Evolutionary conservation across 768 basidiomycete genomes (phyloP), one percentile per base, ranked within the genome.

Genomic region (Daedaleopsis sinensis): DNA sequence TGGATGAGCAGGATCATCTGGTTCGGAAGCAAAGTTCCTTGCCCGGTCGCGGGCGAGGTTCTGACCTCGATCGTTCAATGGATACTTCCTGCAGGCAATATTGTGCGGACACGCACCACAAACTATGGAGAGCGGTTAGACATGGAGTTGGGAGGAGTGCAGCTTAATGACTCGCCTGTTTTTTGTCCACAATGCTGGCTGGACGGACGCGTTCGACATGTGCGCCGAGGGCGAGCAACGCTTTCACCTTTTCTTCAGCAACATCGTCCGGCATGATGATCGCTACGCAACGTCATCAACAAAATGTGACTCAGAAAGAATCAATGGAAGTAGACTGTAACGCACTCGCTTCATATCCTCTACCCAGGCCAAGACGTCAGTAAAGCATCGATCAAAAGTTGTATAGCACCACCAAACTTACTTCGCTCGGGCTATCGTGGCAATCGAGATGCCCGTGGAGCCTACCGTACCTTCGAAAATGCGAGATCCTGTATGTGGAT

Each of bases 381-480:
- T 7, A n/a, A 43, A 19, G 52, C 42, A 23, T 10, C 27, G 23
- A 27, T 12, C 51, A 19, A 12, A 67, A 53, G 27, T 11, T 9
- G 47, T 9, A 21, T 11, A 15, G 23, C 19, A 27, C 13, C 19
- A 27, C 13, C 10, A 18, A 11, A 10, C 83, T 52, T 65, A 92
- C 94, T 90, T 87, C 12, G 95, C 94, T 65, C 84, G 83, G 1
- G 94, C 91, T 53, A 99, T 91, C 3, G 92, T 97, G 0, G 97
- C 96, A 53, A 99, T 88, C 1, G 95, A 97, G 58, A 98, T 98
- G 7, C 97, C 95, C 0, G 95, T 97, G 0, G 93, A 95, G 9
- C 94, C 97, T 4, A 96, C 93, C 0, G 96, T 99, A 4, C 97
- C 97, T 73, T 98, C 97, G 59, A 98, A 99, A 42, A 99, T 94